Conservation (phyloP, 2,329 filamentous ascomycete genomes). For the Samsoniella hepiali region DNA sequence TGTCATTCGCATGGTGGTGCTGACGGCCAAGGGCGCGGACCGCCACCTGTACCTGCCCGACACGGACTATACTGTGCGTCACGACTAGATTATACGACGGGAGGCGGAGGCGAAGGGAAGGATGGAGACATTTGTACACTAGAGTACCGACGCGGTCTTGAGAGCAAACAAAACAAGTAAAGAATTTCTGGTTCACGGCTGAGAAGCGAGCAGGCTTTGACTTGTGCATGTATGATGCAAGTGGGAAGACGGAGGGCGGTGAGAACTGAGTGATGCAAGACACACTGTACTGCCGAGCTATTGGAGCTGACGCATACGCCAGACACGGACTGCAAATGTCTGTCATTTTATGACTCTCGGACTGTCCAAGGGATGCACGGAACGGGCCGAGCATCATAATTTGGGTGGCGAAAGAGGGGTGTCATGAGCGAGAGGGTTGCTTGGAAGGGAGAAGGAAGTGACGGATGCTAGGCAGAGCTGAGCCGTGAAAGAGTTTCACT, state of each 20-base stretch:
- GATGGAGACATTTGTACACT: slow-evolving; percentile 27
- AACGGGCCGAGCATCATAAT: background rate
- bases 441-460: background rate
- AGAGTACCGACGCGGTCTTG: slow-evolving; percentile 21
- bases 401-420: background rate
- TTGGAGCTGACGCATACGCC: too few relatives aligned
- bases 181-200: background rate
- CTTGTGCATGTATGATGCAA: background rate
- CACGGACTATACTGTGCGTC: slow-evolving; percentile 73
- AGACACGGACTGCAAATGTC: too few relatives aligned
- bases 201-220: background rate
- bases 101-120: slow-evolving; percentile 9
- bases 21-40: slow-evolving; percentile 85
- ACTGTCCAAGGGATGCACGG: background rate
- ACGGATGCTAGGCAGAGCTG: background rate
- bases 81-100: slow-evolving; percentile 49
- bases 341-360: too few relatives aligned
- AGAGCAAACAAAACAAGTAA: slow-evolving; percentile 2
- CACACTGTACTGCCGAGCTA: background rate
- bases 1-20: slow-evolving; percentile 95
- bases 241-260: background rate
- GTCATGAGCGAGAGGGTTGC: background rate
- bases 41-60: slow-evolving; percentile 95
- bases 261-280: background rate
- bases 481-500: background rate